phyloP scores from a whole-genome alignment of 805 yeast species.

The Pichia insulana region DNA sequence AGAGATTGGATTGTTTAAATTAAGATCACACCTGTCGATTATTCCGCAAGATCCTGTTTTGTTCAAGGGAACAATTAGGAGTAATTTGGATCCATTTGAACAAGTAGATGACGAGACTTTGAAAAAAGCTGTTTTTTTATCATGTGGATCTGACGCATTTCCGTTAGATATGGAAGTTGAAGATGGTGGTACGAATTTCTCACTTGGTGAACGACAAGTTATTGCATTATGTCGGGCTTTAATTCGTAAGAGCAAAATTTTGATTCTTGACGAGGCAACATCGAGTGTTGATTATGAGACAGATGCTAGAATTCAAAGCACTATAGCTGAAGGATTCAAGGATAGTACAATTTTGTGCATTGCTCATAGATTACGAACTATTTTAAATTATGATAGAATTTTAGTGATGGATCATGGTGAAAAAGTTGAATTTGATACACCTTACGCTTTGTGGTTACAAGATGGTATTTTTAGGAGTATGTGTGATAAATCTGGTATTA shows the following conservation, averaged over 20 bases:
- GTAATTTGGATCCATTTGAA: constrained; percentile 72
- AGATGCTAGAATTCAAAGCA: constrained; percentile 69
- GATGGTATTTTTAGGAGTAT: constrained; percentile 42
- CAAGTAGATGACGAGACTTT: constrained; percentile 46
- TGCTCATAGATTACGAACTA: constrained; percentile 75
- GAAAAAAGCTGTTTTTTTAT: constrained; percentile 60
- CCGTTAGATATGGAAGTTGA: constrained; percentile 39
- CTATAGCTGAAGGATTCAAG: constrained; percentile 57
- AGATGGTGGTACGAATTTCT: constrained; percentile 65
- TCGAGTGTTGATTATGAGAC: constrained; percentile 80
- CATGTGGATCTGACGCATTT: constrained; percentile 26
- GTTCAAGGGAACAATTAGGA: constrained; percentile 70
- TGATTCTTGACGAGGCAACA: constrained; percentile 81
- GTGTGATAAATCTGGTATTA: constrained; percentile 41
- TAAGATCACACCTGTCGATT: constrained; percentile 67
- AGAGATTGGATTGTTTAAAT: constrained; percentile 53
- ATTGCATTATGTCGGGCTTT: constrained; percentile 79
- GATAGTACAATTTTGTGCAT: constrained; percentile 75
- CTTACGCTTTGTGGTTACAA: constrained; percentile 35
- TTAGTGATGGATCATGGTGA: constrained; percentile 53
- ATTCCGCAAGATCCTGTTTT: constrained; percentile 88
- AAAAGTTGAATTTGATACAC: constrained; percentile 46
- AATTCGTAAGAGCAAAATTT: constrained; percentile 62
- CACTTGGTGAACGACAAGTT: constrained; percentile 72
- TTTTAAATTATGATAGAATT: constrained; percentile 48